Conservation (phyloP, 176 grass and related monocot genomes). For the Thalia dealbata region DNA sequence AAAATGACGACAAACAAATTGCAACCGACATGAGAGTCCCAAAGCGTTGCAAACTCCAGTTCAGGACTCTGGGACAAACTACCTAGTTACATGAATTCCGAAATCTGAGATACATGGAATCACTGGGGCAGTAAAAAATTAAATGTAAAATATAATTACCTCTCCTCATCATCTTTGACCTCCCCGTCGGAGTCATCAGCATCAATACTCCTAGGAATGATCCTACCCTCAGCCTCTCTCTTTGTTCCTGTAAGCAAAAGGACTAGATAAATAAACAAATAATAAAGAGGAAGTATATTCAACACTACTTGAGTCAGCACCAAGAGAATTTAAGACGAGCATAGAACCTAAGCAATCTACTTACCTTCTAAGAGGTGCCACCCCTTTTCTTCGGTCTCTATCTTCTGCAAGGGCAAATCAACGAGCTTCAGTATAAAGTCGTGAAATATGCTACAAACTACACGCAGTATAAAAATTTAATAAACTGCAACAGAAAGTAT, state of each 20-base stretch:
- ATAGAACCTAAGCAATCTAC: not conserved
- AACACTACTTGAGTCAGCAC: not conserved
- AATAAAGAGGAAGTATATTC: not conserved
- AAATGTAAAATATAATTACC: conserved; percentile 24
- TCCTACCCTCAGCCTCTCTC: conserved; percentile 72
- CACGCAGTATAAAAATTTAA: not conserved
- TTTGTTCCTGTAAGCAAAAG: conserved; percentile 41
- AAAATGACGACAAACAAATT: not conserved
- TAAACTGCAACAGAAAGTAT: no score
- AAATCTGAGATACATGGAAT: not conserved
- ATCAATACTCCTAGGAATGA: conserved; percentile 77
- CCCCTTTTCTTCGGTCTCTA: conserved; percentile 64
- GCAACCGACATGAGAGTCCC: not conserved
- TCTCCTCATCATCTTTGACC: conserved; percentile 55
- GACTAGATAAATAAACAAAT: not conserved
- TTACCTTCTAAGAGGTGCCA: conserved; percentile 70
- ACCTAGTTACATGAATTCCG: not conserved
- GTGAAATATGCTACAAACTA: not conserved
- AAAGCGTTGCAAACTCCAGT: not conserved
- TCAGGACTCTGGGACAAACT: not conserved
- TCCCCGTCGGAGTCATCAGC: conserved; percentile 85
- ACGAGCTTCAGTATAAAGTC: not conserved
- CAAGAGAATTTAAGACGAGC: not conserved
- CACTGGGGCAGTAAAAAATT: not conserved
- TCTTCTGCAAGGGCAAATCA: conserved; percentile 42